Evolutionary conservation across 2,329 filamentous ascomycete genomes (phyloP).

Genomic region (Colletotrichum noveboracense): DNA sequence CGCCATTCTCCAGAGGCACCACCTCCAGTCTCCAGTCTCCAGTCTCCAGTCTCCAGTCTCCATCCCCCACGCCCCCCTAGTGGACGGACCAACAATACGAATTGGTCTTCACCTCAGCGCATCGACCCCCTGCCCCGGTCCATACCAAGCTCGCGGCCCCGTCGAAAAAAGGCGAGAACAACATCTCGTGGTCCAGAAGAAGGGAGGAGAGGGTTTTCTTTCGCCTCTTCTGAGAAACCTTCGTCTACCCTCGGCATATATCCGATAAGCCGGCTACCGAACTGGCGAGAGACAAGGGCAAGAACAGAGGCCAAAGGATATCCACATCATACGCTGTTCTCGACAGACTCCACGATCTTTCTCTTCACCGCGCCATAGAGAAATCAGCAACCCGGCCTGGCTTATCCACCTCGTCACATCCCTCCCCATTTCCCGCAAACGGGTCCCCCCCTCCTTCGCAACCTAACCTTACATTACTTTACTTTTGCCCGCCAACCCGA

Average conservation of each 20-base stretch:
- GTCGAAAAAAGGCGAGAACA: constrained; percentile 15
- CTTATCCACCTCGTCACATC: constrained; percentile 6
- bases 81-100: constrained; percentile 17
- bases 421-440: neutral
- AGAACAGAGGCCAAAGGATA: neutral
- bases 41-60: neutral
- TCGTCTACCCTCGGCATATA: constrained; percentile 10
- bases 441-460: neutral
- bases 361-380: neutral
- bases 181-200: neutral
- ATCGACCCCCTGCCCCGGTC: constrained; percentile 7
- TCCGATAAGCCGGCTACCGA: constrained; percentile 1
- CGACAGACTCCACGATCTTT: constrained; percentile 2
- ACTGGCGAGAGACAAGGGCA: neutral
- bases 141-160: constrained; percentile 10
- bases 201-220: constrained; percentile 2
- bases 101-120: constrained; percentile 17
- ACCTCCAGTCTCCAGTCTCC: neutral
- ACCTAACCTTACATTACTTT: neutral
- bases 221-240: neutral
- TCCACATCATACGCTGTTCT: neutral
- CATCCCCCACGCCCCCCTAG: constrained; percentile 1
- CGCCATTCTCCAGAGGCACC: constrained; percentile 4
- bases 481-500: neutral
- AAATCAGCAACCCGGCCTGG: neutral